Percentiles rank a stretch among this genome's conserved stretches.
Evolutionary conservation across 2,329 filamentous ascomycete genomes (phyloP).

Genomic region (Colletotrichum liriopes): DNA sequence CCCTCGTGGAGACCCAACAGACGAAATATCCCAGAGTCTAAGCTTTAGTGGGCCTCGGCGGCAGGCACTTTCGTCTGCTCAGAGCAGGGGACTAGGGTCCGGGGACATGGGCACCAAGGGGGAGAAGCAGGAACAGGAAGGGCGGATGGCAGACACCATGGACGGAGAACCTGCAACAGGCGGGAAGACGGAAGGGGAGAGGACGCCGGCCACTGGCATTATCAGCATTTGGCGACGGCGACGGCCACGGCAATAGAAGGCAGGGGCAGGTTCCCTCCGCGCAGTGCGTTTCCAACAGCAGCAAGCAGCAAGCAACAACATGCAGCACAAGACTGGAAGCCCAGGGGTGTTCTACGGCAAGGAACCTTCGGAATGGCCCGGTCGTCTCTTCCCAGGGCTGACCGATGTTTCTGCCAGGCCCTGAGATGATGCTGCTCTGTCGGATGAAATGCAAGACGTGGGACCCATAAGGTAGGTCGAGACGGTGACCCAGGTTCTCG

Average conservation of each 20-base stretch:
- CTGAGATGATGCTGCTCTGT: constrained; percentile 15
- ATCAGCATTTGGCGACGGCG: background rate
- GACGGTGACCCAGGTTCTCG: constrained; percentile 7
- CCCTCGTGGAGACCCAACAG: constrained; percentile 33
- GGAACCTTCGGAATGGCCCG: background rate
- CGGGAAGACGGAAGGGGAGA: background rate
- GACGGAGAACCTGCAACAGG: background rate
- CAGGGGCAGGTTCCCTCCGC: background rate
- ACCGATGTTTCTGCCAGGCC: constrained; percentile 9
- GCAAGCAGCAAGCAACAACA: background rate
- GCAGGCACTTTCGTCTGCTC: background rate
- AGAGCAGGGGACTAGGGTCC: background rate
- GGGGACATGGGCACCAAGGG: background rate
- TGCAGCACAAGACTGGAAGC: background rate
- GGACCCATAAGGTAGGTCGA: constrained; percentile 2
- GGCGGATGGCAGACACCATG: background rate
- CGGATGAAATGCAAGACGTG: constrained; percentile 14
- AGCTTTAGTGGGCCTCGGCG: constrained; percentile 34
- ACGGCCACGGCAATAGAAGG: background rate
- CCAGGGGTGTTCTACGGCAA: background rate
- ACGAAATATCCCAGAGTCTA: constrained; percentile 18
- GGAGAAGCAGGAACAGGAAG: background rate
- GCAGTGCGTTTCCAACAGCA: background rate
- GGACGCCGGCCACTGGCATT: background rate
- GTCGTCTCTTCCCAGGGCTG: background rate